phyloP scores from a whole-genome alignment of 306 rosid species.

The Acacia crassicarpa region DNA sequence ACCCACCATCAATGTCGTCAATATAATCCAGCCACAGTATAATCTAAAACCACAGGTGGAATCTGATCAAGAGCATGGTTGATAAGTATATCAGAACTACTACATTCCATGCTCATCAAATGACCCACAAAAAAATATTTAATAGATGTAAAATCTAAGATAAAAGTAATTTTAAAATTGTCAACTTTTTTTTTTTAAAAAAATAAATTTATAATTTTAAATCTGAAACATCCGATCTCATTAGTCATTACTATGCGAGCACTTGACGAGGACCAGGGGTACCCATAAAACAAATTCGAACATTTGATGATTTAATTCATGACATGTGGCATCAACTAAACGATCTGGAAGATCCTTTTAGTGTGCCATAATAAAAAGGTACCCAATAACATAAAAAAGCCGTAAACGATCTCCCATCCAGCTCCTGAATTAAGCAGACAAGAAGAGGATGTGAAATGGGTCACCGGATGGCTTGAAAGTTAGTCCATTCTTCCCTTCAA shows the following conservation, averaged over 20 bases:
- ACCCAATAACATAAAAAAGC: constrained; percentile 6
- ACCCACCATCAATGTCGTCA: neutral
- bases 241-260: neutral
- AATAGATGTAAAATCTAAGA: neutral
- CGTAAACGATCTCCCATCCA: constrained; percentile 28
- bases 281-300: constrained; percentile 1
- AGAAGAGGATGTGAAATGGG: constrained; percentile 22
- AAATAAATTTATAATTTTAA: neutral
- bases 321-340: constrained; percentile 13
- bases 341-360: neutral
- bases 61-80: neutral
- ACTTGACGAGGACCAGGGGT: neutral
- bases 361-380: constrained; percentile 22
- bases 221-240: neutral
- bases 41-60: neutral
- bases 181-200: neutral
- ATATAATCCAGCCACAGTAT: neutral
- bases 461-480: neutral
- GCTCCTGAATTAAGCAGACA: constrained; percentile 25
- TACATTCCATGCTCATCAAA: neutral
- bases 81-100: neutral
- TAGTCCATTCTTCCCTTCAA: constrained; percentile 98
- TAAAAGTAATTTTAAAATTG: neutral
- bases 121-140: neutral
- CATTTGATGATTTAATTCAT: constrained; percentile 19